Percentiles rank a stretch among this genome's conserved stretches.
phyloP scores from a whole-genome alignment of 768 basidiomycete species.

The Favolaschia claudopus region DNA sequence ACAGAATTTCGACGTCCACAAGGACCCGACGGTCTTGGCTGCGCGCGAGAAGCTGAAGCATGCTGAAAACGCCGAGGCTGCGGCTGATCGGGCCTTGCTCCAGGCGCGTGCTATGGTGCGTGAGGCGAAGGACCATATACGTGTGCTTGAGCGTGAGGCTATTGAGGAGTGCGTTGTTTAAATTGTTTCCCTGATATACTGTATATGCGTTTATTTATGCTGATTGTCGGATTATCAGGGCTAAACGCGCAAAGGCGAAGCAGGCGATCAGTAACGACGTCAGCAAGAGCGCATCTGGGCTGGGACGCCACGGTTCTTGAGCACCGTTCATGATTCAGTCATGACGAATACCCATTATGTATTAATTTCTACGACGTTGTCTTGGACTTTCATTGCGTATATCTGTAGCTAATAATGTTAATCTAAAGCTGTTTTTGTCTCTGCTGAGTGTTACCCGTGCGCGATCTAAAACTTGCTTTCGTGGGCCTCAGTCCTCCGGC shows the following conservation, averaged over 20 bases:
- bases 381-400: too few species aligned
- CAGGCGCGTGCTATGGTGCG: constrained; percentile 40
- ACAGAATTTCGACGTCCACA: neutral
- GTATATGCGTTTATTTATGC: too few species aligned
- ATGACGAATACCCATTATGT: too few species aligned
- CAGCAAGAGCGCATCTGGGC: constrained; percentile 43
- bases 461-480: too few species aligned
- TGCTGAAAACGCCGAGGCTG: constrained; percentile 43
- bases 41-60: constrained; percentile 47
- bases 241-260: constrained; percentile 45
- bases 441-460: too few species aligned
- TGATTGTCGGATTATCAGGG: constrained; percentile 28
- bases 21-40: constrained; percentile 44
- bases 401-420: too few species aligned
- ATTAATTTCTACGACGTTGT: too few species aligned
- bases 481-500: too few species aligned
- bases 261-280: constrained; percentile 47
- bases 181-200: neutral
- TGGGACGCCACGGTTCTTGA: constrained; percentile 38
- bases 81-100: constrained; percentile 42
- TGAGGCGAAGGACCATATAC: constrained; percentile 45
- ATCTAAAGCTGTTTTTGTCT: too few species aligned
- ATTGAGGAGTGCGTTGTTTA: constrained; percentile 42
- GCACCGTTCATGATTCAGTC: too few species aligned
- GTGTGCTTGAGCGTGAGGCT: constrained; percentile 45